A percentile compares a stretch with the other conserved stretches of the same genome.
Conservation (phyloP, 306 rosid genomes). For the Benincasa hispida region DNA sequence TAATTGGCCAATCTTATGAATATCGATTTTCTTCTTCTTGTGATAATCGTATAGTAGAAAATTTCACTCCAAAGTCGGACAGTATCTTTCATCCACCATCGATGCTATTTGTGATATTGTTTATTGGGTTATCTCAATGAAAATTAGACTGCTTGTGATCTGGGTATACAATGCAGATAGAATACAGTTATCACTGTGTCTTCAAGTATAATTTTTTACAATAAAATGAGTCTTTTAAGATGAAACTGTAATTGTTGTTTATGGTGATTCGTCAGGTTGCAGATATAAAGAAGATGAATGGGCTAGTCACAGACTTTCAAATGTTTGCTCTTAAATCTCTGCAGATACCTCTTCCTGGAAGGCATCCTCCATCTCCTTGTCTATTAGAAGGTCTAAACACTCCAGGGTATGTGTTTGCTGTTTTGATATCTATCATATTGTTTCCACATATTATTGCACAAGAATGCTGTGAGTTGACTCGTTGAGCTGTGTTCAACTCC, state of each 20-base stretch:
- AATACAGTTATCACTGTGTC: background rate
- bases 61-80: background rate
- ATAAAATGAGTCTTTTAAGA: background rate
- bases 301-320: conserved; percentile 77
- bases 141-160: no score
- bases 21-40: no score
- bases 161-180: background rate
- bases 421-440: background rate
- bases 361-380: conserved; percentile 82
- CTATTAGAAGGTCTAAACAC: conserved; percentile 34
- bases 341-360: conserved; percentile 83
- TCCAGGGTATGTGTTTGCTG: conserved; percentile 2
- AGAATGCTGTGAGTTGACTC: background rate
- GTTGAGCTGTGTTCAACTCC: background rate
- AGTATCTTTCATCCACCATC: background rate
- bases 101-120: background rate
- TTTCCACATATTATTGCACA: background rate
- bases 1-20: no score
- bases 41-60: background rate
- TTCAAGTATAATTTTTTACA: background rate
- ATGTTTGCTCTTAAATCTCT: conserved; percentile 79
- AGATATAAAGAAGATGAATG: conserved; percentile 67
- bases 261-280: conserved; percentile 40
- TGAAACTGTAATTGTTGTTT: background rate
- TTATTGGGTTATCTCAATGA: background rate